Conservation (phyloP, 1,284 basidiomycete species). For the Bondarzewia mesenterica region DNA sequence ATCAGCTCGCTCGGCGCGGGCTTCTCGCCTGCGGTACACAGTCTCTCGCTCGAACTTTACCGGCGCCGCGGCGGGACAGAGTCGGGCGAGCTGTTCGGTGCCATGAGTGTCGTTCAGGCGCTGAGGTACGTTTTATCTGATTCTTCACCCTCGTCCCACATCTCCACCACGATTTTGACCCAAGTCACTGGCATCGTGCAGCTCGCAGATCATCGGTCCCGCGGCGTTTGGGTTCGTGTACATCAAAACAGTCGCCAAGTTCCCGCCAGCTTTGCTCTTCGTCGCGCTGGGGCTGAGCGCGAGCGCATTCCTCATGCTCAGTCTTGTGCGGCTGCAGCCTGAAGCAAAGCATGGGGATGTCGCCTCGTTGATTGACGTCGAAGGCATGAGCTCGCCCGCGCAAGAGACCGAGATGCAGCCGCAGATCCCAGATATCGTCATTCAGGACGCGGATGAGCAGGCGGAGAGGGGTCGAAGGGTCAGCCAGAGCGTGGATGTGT, state of each 20-base stretch:
- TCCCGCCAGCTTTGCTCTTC: slow-evolving; percentile 50
- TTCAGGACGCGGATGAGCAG: background rate
- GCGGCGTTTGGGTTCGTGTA: slow-evolving; percentile 52
- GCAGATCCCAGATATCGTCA: background rate
- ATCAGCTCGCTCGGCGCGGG: slow-evolving; percentile 48
- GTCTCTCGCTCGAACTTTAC: slow-evolving; percentile 58
- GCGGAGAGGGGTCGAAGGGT: background rate
- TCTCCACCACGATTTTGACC: too few relatives aligned
- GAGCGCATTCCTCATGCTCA: slow-evolving; percentile 33
- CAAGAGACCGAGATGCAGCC: background rate
- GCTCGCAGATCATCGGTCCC: slow-evolving; percentile 49
- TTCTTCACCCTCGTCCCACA: slow-evolving; percentile 3
- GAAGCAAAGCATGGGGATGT: background rate
- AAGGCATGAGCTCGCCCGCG: background rate
- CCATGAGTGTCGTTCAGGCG: slow-evolving; percentile 58
- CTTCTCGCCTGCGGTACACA: slow-evolving; percentile 57
- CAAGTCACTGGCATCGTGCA: slow-evolving; percentile 15
- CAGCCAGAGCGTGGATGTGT: too few relatives aligned
- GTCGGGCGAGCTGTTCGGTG: slow-evolving; percentile 62
- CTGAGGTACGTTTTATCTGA: slow-evolving; percentile 39
- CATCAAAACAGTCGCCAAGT: slow-evolving; percentile 47
- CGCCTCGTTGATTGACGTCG: slow-evolving; percentile 4
- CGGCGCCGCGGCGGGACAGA: slow-evolving; percentile 39
- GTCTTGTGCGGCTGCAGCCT: slow-evolving; percentile 33
- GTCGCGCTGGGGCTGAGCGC: slow-evolving; percentile 29